Evolutionary conservation across 441 rosid genomes (phyloP), one percentile per base, ranked within the genome.

Genomic region (Adansonia grandidieri): DNA sequence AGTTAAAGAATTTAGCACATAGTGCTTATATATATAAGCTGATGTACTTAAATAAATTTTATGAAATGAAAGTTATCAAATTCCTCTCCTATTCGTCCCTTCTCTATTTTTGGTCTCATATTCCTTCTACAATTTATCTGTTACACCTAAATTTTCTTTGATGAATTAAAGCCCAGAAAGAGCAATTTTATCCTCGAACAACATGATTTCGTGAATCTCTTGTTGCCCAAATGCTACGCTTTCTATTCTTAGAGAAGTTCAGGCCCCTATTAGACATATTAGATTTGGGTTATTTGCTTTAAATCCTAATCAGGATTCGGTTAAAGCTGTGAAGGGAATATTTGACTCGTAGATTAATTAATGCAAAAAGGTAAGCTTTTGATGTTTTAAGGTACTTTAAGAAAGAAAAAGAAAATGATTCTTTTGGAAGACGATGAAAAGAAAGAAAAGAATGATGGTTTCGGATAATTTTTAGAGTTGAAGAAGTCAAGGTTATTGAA

Each of bases 401-500:
- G 37, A 82, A 70, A 76, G 88, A 81, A 47, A 85, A 79, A 80
- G 84, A 82, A 44, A 82, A 32, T 85, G 65, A 78, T 83, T 84
- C 89, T 81, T 70, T 78, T 83, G 75, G 92, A 75, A 10, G 91
- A 75, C 8, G 84, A 82, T 66, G 92, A 84, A 8, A 81, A 80
- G 58, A 90, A 84, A 75, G 47, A 51, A 57, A 64, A 48, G 76
- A 84, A 72, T 73, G 67, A 60, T 60, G 5, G 71, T 80, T 15
- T 85, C 86, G 5, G 92, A 84, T 66, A 91, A 92, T 89, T 91
- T 91, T 2, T 32, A 87, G 89, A 62, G 53, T 89, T 11, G 90
- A 88, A 78, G 95, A 90, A 73, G 76, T 85, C 72, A 86, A 79
- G 44, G 84, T 69, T 14, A 60, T 82, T 50, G 89, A 83, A 60